Conservation (phyloP, 2,329 filamentous ascomycete species). For the Fusarium penzigii region DNA sequence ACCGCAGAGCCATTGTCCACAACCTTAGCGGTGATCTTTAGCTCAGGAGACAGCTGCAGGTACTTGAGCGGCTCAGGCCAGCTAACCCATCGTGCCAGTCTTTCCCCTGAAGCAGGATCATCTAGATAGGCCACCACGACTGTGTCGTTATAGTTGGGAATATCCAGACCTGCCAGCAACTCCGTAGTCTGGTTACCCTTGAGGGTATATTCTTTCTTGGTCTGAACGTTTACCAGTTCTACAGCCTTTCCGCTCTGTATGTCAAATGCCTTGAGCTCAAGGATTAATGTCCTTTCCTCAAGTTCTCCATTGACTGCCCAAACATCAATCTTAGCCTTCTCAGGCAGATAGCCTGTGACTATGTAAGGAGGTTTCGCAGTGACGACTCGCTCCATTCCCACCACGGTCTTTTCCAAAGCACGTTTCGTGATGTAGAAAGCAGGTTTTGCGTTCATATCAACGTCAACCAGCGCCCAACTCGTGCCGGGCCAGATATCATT, state of each 20-base stretch:
- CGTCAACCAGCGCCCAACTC: slow-evolving; percentile 63
- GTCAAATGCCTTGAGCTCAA: neutral
- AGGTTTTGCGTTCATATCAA: slow-evolving; percentile 61
- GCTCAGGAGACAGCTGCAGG: neutral
- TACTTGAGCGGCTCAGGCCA: neutral
- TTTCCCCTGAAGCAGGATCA: neutral
- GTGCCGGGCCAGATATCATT: slow-evolving; percentile 67
- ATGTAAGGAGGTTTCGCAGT: neutral
- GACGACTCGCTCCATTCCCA: neutral
- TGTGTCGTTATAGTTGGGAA: neutral
- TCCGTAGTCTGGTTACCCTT: neutral
- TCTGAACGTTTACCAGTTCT: neutral
- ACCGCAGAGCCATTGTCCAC: neutral
- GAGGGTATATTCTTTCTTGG: neutral
- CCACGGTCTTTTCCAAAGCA: slow-evolving; percentile 40
- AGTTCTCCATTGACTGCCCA: neutral
- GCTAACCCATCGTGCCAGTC: neutral
- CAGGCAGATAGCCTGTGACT: neutral
- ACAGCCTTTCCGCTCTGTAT: neutral
- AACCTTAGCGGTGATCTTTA: neutral
- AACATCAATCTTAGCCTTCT: neutral
- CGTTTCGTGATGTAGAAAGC: slow-evolving; percentile 46
- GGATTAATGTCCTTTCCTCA: neutral
- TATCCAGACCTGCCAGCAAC: neutral
- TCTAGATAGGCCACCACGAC: neutral